These are phyloP conservation scores for Castanea mollissima DNA, from an alignment of 306 rosid genomes.

Conservation along the genomic window DNA sequence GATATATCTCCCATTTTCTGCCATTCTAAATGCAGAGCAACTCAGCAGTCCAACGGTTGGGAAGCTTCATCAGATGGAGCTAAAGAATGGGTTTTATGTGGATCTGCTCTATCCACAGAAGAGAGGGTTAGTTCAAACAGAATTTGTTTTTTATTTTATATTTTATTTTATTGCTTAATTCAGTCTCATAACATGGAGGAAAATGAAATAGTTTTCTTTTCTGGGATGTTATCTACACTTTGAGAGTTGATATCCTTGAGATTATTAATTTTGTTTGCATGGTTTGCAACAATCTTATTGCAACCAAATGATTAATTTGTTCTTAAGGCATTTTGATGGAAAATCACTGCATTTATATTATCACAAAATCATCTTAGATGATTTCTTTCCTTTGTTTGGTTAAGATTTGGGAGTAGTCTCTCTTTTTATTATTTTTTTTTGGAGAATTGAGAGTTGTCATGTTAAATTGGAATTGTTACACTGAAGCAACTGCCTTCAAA, in stretches of 20 bases:
- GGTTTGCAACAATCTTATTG: not conserved
- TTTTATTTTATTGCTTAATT: not conserved
- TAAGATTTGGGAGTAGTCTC: not conserved
- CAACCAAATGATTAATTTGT: not conserved
- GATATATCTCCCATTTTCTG: slow-evolving; percentile 17
- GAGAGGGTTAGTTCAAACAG: slow-evolving; percentile 58
- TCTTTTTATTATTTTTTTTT: no score
- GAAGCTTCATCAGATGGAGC: slow-evolving; percentile 30
- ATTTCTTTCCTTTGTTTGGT: not conserved
- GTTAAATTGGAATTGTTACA: not conserved
- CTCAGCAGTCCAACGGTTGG: slow-evolving; percentile 26
- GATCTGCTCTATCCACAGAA: slow-evolving; percentile 74
- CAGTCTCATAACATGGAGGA: not conserved
- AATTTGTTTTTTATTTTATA: not conserved
- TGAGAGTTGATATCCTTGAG: not conserved
- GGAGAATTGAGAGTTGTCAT: not conserved
- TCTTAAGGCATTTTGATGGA: not conserved
- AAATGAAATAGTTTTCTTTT: not conserved
- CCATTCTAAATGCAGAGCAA: slow-evolving; percentile 39
- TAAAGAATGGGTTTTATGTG: slow-evolving; percentile 59
- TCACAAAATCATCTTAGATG: not conserved
- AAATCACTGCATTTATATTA: not conserved
- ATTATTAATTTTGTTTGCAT: not conserved
- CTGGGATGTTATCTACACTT: not conserved
- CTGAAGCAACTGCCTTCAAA: not conserved